A percentile compares a stretch with the other conserved stretches of the same genome.
Evolutionary conservation across 164 flowering plant species (phyloP).

Genomic region (Berberis thunbergii): DNA sequence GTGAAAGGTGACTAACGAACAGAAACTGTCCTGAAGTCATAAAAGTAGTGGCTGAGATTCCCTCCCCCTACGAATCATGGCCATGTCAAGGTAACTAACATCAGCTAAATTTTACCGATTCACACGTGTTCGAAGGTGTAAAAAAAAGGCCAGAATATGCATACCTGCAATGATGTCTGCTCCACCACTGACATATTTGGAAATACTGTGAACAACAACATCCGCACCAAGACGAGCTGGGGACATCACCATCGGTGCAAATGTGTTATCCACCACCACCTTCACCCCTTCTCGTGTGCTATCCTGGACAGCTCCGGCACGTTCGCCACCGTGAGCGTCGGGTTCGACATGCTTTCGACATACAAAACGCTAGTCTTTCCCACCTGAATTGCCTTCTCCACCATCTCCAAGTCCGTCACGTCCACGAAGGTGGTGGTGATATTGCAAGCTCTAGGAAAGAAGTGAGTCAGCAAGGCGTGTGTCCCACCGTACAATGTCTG

Average conservation of each 20-base stretch:
- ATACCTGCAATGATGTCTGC: slow-evolving; percentile 91
- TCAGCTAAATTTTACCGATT: background rate
- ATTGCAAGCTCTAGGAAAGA: slow-evolving; percentile 59
- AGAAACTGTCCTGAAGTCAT: no score
- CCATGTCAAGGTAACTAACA: no score
- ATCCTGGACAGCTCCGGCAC: slow-evolving; percentile 53
- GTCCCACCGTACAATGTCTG: slow-evolving; percentile 79
- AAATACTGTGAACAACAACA: slow-evolving; percentile 80
- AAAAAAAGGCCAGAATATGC: background rate
- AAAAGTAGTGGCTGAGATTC: no score
- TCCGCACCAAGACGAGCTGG: slow-evolving; percentile 91
- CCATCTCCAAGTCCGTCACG: slow-evolving; percentile 30
- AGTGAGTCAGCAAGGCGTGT: slow-evolving; percentile 75
- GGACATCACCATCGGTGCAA: slow-evolving; percentile 82
- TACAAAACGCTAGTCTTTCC: slow-evolving; percentile 65
- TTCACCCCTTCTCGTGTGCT: slow-evolving; percentile 62
- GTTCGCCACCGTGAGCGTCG: slow-evolving; percentile 69
- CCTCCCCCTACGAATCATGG: no score
- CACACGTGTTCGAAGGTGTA: background rate
- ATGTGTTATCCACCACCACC: slow-evolving; percentile 89
- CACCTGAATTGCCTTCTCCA: slow-evolving; percentile 39
- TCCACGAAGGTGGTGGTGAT: slow-evolving; percentile 83
- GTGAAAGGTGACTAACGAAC: no score
- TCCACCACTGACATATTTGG: slow-evolving; percentile 86
- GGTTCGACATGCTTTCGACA: slow-evolving; percentile 78